A percentile compares a stretch with the other conserved stretches of the same genome.
Evolutionary conservation across 768 basidiomycete species (phyloP).

Genomic region (Podaxis mareebaensis): DNA sequence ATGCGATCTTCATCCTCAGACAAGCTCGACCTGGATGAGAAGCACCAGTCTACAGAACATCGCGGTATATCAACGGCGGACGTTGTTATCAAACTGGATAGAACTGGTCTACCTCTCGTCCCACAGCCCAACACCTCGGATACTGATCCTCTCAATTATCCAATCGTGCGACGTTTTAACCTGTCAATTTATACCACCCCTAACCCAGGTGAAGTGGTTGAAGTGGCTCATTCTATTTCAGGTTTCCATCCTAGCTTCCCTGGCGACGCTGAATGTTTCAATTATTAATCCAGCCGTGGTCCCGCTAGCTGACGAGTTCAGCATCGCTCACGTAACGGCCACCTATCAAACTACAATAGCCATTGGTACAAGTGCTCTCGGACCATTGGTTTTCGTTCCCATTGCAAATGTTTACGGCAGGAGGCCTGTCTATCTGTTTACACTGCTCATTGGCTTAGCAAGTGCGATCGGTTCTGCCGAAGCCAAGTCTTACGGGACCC

Average conservation of each 20-base stretch:
- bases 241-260: slow-evolving; percentile 34
- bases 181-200: not conserved
- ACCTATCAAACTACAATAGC: slow-evolving; percentile 42
- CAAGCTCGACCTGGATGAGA: slow-evolving; percentile 7
- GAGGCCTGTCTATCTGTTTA: slow-evolving; percentile 36
- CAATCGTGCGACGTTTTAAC: slow-evolving; percentile 25
- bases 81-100: slow-evolving; percentile 4
- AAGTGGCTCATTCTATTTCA: slow-evolving; percentile 33
- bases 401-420: slow-evolving; percentile 42
- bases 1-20: slow-evolving; percentile 6
- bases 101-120: slow-evolving; percentile 8
- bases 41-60: not conserved
- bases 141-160: slow-evolving; percentile 43
- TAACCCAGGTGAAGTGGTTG: slow-evolving; percentile 30
- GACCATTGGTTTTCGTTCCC: slow-evolving; percentile 39
- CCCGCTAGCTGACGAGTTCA: slow-evolving; percentile 36
- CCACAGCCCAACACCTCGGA: slow-evolving; percentile 12
- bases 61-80: not conserved
- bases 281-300: slow-evolving; percentile 40
- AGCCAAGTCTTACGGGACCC: slow-evolving; percentile 32
- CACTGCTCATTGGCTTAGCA: slow-evolving; percentile 34
- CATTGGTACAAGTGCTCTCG: slow-evolving; percentile 35
- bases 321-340: slow-evolving; percentile 34
- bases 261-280: slow-evolving; percentile 38
- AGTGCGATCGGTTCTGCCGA: slow-evolving; percentile 34